Conservation (phyloP, 192 early-diverging fungal genomes). For the Umbelopsis sp. region DNA sequence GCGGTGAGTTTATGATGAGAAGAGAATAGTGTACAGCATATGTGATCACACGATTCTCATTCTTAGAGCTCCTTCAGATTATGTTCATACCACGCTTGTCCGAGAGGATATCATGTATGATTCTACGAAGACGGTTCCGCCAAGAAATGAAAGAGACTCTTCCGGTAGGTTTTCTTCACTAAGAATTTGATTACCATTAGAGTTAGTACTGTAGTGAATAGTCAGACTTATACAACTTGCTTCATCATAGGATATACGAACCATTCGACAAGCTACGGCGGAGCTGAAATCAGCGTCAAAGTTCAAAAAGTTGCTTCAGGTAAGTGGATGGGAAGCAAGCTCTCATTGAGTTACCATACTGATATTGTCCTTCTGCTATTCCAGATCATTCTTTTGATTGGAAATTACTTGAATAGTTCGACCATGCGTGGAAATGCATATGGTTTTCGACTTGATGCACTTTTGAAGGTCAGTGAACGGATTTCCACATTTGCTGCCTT, state of each 20-base stretch:
- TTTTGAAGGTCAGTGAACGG: slow-evolving; percentile 47
- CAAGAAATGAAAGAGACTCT: slow-evolving; percentile 50
- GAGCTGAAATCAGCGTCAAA: slow-evolving; percentile 45
- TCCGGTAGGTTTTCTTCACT: slow-evolving; percentile 28
- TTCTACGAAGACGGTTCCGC: slow-evolving; percentile 52
- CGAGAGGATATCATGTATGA: slow-evolving; percentile 53
- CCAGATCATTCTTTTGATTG: slow-evolving; percentile 56
- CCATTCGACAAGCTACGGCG: slow-evolving; percentile 43
- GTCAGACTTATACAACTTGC: neutral
- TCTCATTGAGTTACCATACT: neutral
- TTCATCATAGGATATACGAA: slow-evolving; percentile 45
- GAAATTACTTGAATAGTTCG: slow-evolving; percentile 55
- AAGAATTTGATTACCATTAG: neutral
- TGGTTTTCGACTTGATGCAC: slow-evolving; percentile 56
- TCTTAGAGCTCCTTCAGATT: slow-evolving; percentile 35
- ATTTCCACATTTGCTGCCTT: neutral
- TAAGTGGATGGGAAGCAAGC: slow-evolving; percentile 19
- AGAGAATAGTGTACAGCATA: neutral
- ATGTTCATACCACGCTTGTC: slow-evolving; percentile 54
- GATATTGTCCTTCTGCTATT: neutral
- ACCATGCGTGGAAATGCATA: slow-evolving; percentile 60
- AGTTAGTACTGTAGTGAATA: too few species aligned
- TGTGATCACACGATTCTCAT: neutral
- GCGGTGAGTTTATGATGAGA: slow-evolving; percentile 31
- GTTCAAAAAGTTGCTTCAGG: slow-evolving; percentile 53